These are phyloP conservation scores for Fonsecaea monophora DNA, from an alignment of 2,329 filamentous ascomycete genomes.

Conservation along the genomic window DNA sequence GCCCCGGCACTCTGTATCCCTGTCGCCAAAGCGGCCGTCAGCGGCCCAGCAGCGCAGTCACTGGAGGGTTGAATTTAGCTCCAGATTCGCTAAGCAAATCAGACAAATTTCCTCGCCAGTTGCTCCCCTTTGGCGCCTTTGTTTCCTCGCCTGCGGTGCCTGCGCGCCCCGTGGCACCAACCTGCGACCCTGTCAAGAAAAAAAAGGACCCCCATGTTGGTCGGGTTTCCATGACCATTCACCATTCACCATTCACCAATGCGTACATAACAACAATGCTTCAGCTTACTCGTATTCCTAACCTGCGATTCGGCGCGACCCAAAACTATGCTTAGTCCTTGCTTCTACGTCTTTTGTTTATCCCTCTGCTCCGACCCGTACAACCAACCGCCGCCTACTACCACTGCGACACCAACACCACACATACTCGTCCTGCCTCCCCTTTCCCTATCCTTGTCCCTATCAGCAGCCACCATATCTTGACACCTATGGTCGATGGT, in stretches of 20 bases:
- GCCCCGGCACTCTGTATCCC: neutral
- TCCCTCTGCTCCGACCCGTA: neutral
- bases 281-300: neutral
- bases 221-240: slow-evolving; percentile 1
- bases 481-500: neutral
- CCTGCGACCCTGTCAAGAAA: too few species aligned
- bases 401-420: neutral
- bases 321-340: slow-evolving; percentile 15
- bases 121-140: neutral
- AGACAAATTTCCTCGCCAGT: slow-evolving; percentile 16
- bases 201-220: neutral
- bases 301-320: slow-evolving; percentile 17
- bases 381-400: neutral
- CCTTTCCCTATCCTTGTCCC: neutral
- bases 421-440: neutral
- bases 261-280: neutral
- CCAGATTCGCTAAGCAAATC: slow-evolving; percentile 21
- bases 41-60: neutral
- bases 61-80: slow-evolving; percentile 14
- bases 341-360: slow-evolving; percentile 16
- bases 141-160: neutral
- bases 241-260: neutral
- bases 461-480: neutral
- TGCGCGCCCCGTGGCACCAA: neutral
- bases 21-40: neutral